Percentiles rank a stretch among this genome's conserved stretches.
These are phyloP conservation scores for Nakaseomyces glabratus DNA, from an alignment of 1,139 yeast genomes.

Conservation along the genomic window DNA sequence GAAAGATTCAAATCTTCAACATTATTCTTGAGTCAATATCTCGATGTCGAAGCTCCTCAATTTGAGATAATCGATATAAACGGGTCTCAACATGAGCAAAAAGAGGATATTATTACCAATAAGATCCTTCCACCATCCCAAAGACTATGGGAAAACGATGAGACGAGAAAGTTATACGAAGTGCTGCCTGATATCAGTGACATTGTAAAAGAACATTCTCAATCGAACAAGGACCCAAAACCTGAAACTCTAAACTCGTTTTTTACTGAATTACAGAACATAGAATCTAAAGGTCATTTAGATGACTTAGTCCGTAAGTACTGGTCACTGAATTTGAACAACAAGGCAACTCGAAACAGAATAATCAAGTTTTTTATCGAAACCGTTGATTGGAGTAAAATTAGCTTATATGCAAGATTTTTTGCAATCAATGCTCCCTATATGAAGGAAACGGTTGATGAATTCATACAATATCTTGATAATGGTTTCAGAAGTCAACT, in stretches of 20 bases:
- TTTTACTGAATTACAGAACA: slow-evolving; percentile 39
- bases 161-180: slow-evolving; percentile 54
- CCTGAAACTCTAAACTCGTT: slow-evolving; percentile 41
- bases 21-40: slow-evolving; percentile 38
- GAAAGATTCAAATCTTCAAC: slow-evolving; percentile 42
- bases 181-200: slow-evolving; percentile 34
- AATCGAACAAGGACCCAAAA: slow-evolving; percentile 6
- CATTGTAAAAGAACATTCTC: slow-evolving; percentile 11
- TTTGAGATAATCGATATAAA: slow-evolving; percentile 24
- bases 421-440: slow-evolving; percentile 48
- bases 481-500: slow-evolving; percentile 53
- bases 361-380: slow-evolving; percentile 46
- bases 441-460: slow-evolving; percentile 46
- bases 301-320: slow-evolving; percentile 53
- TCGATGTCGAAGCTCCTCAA: slow-evolving; percentile 31
- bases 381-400: slow-evolving; percentile 38
- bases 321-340: slow-evolving; percentile 45
- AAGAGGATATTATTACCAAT: slow-evolving; percentile 22
- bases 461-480: slow-evolving; percentile 50
- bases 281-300: slow-evolving; percentile 41
- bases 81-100: slow-evolving; percentile 13
- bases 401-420: slow-evolving; percentile 52
- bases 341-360: slow-evolving; percentile 65
- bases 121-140: slow-evolving; percentile 17
- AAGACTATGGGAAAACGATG: slow-evolving; percentile 59